Percentiles rank a stretch among this genome's conserved stretches.
Evolutionary conservation across 2,329 filamentous ascomycete species (phyloP).

Genomic region (Aspergillus ochraceus): DNA sequence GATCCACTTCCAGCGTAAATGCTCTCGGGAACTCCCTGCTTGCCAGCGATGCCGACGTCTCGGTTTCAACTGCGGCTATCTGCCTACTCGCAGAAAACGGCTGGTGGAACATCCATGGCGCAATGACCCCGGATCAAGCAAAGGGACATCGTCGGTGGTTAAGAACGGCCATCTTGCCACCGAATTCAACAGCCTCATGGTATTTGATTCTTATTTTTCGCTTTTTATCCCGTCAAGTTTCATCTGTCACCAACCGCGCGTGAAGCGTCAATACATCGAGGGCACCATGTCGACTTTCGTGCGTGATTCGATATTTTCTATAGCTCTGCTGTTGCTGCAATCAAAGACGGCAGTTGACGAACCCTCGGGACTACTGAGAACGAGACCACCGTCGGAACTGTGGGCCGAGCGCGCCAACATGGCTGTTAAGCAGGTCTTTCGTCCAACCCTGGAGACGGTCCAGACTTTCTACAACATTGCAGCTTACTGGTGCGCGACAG

Average conservation of each 20-base stretch:
- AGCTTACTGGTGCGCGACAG: not conserved
- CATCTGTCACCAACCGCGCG: not conserved
- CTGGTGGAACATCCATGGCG: not conserved
- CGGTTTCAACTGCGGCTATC: not conserved
- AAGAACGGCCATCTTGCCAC: not conserved
- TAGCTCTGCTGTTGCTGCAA: not conserved
- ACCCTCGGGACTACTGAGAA: not conserved
- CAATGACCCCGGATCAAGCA: not conserved
- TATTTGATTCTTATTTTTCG: not conserved
- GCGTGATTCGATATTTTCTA: not conserved
- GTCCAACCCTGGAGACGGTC: not conserved
- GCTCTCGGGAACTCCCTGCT: not conserved
- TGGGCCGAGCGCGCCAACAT: not conserved
- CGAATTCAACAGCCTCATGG: not conserved
- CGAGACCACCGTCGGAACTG: not conserved
- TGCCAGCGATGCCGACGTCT: not conserved
- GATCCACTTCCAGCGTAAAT: not conserved
- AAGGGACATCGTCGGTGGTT: not conserved
- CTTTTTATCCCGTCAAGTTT: constrained; percentile 3
- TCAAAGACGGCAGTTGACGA: not conserved
- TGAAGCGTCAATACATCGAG: not conserved
- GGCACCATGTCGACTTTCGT: not conserved
- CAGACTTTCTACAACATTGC: not conserved
- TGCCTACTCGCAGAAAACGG: not conserved
- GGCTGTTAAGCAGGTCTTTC: not conserved